Conservation (phyloP, 768 basidiomycete genomes). For the Agaricus bisporus region DNA sequence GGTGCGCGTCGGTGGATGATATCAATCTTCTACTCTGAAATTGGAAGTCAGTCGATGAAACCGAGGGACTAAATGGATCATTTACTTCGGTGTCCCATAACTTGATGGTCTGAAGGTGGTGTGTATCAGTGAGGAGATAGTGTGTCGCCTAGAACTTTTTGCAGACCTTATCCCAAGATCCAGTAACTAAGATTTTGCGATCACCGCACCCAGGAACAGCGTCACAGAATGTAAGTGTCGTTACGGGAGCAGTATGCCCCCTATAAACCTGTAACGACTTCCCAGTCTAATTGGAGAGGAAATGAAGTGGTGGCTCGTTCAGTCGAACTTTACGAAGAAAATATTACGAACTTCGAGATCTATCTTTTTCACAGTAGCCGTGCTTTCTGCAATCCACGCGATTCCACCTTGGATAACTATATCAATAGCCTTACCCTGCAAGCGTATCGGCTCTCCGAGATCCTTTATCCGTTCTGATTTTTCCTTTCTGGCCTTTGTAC, state of each 20-base stretch:
- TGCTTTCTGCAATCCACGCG: conserved; percentile 89
- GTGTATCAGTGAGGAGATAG: neutral
- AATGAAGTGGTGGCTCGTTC: neutral
- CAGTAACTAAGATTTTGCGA: conserved; percentile 65
- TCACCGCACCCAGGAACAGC: conserved; percentile 30
- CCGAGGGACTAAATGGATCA: conserved; percentile 5
- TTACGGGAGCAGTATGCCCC: conserved; percentile 89
- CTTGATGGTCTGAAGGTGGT: conserved; percentile 61
- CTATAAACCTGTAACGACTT: conserved; percentile 69
- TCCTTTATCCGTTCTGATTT: conserved; percentile 69
- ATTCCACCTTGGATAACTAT: conserved; percentile 57
- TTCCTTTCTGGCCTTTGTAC: conserved; percentile 53
- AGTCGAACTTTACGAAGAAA: neutral
- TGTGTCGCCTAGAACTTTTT: neutral
- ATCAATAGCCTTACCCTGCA: conserved; percentile 69
- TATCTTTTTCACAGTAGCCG: conserved; percentile 63
- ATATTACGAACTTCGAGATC: conserved; percentile 62
- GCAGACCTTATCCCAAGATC: conserved; percentile 87
- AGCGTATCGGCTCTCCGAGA: conserved; percentile 73
- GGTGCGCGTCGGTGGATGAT: conserved; percentile 71
- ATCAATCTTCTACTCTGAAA: conserved; percentile 63
- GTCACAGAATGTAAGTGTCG: conserved; percentile 67
- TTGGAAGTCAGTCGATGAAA: neutral
- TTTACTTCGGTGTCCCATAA: conserved; percentile 78
- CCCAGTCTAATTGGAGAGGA: conserved; percentile 56